Base-by-base conservation (phyloP, 495 filamentous ascomycete species). In the Oidiodendron maius region DNA sequence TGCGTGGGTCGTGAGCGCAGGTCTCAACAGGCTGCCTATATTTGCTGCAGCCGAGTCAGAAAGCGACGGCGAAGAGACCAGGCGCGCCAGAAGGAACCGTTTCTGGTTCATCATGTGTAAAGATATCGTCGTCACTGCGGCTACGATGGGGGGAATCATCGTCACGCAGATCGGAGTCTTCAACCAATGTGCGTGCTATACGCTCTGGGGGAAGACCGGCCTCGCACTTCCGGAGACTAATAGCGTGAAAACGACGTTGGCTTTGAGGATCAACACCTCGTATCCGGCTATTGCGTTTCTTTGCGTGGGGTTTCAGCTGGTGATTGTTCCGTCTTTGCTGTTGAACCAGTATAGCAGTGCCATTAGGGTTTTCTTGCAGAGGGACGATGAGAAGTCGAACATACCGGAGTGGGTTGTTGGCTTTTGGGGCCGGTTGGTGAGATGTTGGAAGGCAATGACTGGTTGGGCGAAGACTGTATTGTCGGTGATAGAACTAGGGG, bases 341-440 rank as follows among this genome's bases (percentile, higher is more conserved):
- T 24, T 47, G 32, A 24, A 35, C 17, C 44, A 47, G 32, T 47
- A 38, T 39, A 13, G 44, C 4, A 2, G n/a, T 24, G 44, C 30
- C 18, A 21, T 47, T 13, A 39, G 13, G 34, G 44, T 47, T 2
- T 47, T 24, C 20, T 24, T 47, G 44, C 44, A 22, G 44, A 37
- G 44, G 18, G 44, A 47, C 17, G 44, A 47, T 38, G 44, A 47
- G 32, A 47, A 6, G 28, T 32, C n/a, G 28, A 32, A 32, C 18
- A 3, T 15, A 17, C 35, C 35, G 35, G 4, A 17, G 4, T 37
- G 35, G 35, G 35, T 37, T 5, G 4, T 5, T 5, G 18, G 35
- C 13, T 37, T 37, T 15, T 37, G 35, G n/a, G n/a, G 28, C n/a
- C n/a, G 28, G 28, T 32, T n/a, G n/a, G n/a, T n/a, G n/a, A n/a